These are phyloP conservation scores for Eimeria necatrix DNA, from an alignment of 169 alveolate genomes.

Conservation along the genomic window DNA sequence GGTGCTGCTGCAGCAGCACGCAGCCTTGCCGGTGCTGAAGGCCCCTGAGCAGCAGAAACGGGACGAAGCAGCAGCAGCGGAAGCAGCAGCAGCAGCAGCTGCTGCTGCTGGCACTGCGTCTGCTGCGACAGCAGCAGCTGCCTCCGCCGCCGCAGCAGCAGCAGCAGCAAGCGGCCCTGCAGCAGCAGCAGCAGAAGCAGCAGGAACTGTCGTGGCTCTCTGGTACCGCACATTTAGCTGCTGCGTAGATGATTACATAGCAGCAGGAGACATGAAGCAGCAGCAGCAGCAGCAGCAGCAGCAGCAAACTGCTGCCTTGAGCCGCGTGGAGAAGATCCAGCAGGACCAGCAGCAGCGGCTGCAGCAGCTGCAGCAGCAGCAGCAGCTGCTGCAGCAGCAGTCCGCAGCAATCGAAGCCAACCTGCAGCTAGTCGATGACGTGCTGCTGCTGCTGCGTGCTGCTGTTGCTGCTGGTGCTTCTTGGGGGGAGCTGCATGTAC, in stretches of 20 bases:
- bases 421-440: constrained; percentile 79
- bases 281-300: constrained; percentile 76
- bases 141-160: background rate
- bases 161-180: background rate
- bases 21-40: constrained; percentile 1
- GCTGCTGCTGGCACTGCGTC: background rate
- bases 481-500: constrained; percentile 81
- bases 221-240: constrained; percentile 57
- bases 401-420: constrained; percentile 78
- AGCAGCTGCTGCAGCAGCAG: constrained; percentile 6
- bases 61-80: constrained; percentile 25
- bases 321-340: constrained; percentile 80
- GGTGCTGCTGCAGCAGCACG: constrained; percentile 60
- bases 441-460: constrained; percentile 80
- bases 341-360: constrained; percentile 82
- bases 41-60: constrained; percentile 59
- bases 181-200: constrained; percentile 14
- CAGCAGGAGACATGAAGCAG: constrained; percentile 75
- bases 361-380: constrained; percentile 76
- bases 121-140: background rate
- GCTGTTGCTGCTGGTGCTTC: constrained; percentile 77
- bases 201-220: constrained; percentile 37
- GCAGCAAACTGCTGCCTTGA: constrained; percentile 28
- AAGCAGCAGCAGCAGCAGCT: background rate
- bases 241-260: constrained; percentile 81